Conservation (phyloP, 2,329 filamentous ascomycete species). For the Penicillium sp. region DNA sequence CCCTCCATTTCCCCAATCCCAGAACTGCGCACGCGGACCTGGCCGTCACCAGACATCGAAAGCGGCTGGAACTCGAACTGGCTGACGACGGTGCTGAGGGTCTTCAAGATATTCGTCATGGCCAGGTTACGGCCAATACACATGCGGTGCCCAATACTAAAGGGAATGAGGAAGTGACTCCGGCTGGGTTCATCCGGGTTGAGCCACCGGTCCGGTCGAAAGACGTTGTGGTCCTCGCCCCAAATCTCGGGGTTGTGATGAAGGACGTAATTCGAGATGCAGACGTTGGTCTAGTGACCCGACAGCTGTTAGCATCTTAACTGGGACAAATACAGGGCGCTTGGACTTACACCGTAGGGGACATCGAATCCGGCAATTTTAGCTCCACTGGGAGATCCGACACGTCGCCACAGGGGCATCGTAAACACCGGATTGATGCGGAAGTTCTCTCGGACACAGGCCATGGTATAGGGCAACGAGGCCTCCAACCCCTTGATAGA, state of each 20-base stretch:
- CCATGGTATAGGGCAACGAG: slow-evolving; percentile 11
- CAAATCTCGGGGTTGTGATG: slow-evolving; percentile 10
- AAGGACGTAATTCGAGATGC: background rate
- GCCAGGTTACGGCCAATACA: slow-evolving; percentile 15
- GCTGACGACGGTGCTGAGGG: slow-evolving; percentile 9
- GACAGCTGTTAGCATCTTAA: no score
- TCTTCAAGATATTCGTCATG: slow-evolving; percentile 18
- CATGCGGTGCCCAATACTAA: slow-evolving; percentile 15
- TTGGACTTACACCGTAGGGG: background rate
- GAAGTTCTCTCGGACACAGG: slow-evolving; percentile 15
- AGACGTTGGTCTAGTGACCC: background rate
- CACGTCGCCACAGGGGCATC: slow-evolving; percentile 13
- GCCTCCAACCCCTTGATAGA: slow-evolving; percentile 5
- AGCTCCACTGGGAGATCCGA: slow-evolving; percentile 2
- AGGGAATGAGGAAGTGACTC: slow-evolving; percentile 9
- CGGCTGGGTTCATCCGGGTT: background rate
- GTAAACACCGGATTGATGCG: slow-evolving; percentile 12
- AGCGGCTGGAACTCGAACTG: slow-evolving; percentile 5
- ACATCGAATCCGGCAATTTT: slow-evolving; percentile 7
- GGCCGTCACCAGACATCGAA: no score
- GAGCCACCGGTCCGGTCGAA: slow-evolving; percentile 3
- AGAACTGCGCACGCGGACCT: slow-evolving; percentile 2
- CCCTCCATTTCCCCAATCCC: slow-evolving; percentile 13
- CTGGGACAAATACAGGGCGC: background rate
- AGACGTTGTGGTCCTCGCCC: slow-evolving; percentile 1